A percentile compares a stretch with the other conserved stretches of the same genome.
These are phyloP conservation scores for Pseudogymnoascus verrucosus DNA, from an alignment of 2,329 filamentous ascomycete genomes.

Conservation along the genomic window DNA sequence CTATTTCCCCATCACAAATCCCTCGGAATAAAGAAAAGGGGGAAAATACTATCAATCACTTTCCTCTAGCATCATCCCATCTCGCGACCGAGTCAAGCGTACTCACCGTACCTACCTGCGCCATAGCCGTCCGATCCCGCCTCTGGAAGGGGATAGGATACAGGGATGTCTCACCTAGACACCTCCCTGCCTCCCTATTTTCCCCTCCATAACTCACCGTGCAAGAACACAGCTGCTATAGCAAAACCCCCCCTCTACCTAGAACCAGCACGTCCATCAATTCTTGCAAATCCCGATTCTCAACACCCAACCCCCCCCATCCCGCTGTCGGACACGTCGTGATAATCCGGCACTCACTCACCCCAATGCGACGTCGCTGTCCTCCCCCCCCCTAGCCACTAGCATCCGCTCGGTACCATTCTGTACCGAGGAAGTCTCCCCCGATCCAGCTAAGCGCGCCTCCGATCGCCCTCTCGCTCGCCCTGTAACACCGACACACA, in stretches of 20 bases:
- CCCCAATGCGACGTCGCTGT: neutral
- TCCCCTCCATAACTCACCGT: too few relatives aligned
- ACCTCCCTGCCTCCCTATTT: neutral
- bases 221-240: too few relatives aligned
- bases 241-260: too few relatives aligned
- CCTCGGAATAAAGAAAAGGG: too few relatives aligned
- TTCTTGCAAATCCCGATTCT: too few relatives aligned
- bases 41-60: neutral
- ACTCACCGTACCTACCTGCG: neutral
- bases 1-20: too few relatives aligned
- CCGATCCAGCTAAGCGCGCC: neutral
- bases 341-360: too few relatives aligned
- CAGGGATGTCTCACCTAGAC: neutral
- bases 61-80: neutral
- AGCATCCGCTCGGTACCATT: neutral
- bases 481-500: too few relatives aligned
- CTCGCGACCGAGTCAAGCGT: neutral
- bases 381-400: neutral
- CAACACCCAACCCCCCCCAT: too few relatives aligned
- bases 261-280: too few relatives aligned
- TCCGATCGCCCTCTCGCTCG: too few relatives aligned
- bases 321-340: too few relatives aligned
- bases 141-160: neutral
- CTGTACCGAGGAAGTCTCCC: neutral
- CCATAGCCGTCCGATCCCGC: neutral